Base-by-base conservation (phyloP, 768 basidiomycete genomes). In the Rhodotorula toruloides region DNA sequence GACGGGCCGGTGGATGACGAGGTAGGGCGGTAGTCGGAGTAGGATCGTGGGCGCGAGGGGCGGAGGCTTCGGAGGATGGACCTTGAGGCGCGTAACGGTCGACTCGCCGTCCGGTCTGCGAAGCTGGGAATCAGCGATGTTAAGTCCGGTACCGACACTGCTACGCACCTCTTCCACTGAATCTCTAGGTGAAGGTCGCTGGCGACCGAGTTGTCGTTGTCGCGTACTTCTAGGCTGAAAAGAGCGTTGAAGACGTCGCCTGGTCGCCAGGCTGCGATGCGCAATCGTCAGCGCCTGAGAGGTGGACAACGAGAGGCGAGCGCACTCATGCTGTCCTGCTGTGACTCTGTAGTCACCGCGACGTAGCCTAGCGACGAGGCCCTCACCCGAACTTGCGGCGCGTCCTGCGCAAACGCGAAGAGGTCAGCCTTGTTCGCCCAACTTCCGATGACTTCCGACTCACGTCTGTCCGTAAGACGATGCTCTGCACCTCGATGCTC, bases 31-130 rank as follows among this genome's bases (percentile, higher is more conserved):
- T 7, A 91, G 80, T 44, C 77, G 82, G 14, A 85, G 87, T 5
- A 78, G 80, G 29, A 63, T 43, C 0, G 87, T 79, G 0, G 89
- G 87, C 4, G 85, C 79, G 62, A 81, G 77, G 10, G 92, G 79
- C 4, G 87, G 79, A 8, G 88, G 89, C 40, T 87, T 77, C 34
- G 94, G 77, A 12, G 79, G 82, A 44, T 89, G 84, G 2, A 67
- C 56, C 4, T 64, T 60, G 34, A 73, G n/a, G 54, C 39, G 17
- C 7, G 54, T 58, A 2, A 29, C 46, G 17, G 47, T 22, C n/a
- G 36, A 21, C 29, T 63, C 29, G 31, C 48, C 37, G 16, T 5
- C 21, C 2, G 36, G 31, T 12, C 40, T 47, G 65, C 53, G 13
- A 54, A 44, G 40, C 47, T 21, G 2, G 4, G 25, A 31, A 21